These are phyloP conservation scores for Talaromyces thailandensis DNA, from an alignment of 495 filamentous ascomycete genomes.

Conservation along the genomic window DNA sequence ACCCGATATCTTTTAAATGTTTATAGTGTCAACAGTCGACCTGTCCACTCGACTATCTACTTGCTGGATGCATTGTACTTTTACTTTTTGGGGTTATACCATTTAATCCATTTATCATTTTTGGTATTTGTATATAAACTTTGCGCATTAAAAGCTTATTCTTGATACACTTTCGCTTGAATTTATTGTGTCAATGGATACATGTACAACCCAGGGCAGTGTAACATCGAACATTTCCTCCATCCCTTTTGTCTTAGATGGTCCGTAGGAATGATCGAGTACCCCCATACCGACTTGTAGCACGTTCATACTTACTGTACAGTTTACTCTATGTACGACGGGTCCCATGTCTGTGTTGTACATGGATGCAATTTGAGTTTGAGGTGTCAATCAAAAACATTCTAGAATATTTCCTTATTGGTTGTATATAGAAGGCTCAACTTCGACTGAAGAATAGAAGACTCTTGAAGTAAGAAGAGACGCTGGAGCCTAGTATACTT, in stretches of 20 bases:
- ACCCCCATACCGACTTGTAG: not conserved
- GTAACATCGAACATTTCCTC: not conserved
- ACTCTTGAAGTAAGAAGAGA: too few relatives aligned
- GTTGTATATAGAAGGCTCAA: too few relatives aligned
- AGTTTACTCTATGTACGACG: not conserved
- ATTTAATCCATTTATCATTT: not conserved
- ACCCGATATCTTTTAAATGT: not conserved
- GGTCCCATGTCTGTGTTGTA: not conserved
- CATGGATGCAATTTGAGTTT: not conserved
- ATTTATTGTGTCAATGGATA: not conserved
- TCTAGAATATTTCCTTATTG: too few relatives aligned
- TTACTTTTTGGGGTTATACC: not conserved
- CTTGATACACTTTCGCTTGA: not conserved
- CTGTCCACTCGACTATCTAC: not conserved
- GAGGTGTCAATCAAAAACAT: not conserved
- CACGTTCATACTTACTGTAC: not conserved
- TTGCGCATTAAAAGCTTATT: not conserved
- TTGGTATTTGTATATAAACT: not conserved
- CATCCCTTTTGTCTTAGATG: not conserved
- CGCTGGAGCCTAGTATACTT: too few relatives aligned
- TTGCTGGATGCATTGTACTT: conserved; percentile 2
- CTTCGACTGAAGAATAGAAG: too few relatives aligned
- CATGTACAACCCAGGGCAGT: not conserved
- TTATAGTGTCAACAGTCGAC: not conserved
- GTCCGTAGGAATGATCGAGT: not conserved